phyloP scores from a whole-genome alignment of 202 grass and related monocot species.

The Tripidium arundinaceum region DNA sequence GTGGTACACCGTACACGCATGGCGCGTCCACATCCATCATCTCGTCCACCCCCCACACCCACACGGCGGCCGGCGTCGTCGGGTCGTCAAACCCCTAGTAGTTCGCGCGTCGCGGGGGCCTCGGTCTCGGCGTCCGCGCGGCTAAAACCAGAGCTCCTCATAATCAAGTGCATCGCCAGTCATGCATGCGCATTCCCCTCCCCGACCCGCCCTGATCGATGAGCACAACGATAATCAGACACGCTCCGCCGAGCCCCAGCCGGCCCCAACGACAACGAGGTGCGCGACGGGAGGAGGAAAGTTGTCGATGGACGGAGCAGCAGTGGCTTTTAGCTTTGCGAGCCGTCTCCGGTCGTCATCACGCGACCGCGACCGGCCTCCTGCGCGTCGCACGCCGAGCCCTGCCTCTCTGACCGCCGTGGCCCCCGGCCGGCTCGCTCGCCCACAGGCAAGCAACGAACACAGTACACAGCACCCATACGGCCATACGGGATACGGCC shows the following conservation, averaged over 20 bases:
- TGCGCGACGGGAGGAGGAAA: too few species aligned
- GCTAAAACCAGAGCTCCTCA: too few species aligned
- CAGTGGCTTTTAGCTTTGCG: too few species aligned
- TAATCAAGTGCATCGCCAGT: too few species aligned
- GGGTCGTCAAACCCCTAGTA: too few species aligned
- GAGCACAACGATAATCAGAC: background rate
- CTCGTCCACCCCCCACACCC: background rate
- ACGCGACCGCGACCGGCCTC: too few species aligned
- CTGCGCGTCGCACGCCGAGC: background rate
- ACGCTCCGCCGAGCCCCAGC: background rate
- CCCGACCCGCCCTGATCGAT: background rate
- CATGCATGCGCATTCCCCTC: background rate
- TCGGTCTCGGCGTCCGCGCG: background rate
- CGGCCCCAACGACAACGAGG: too few species aligned
- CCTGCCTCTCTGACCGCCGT: background rate
- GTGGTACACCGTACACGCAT: slow-evolving; percentile 28
- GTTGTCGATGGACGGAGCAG: too few species aligned
- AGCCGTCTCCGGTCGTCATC: background rate
- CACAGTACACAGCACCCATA: too few species aligned
- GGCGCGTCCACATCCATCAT: slow-evolving; percentile 1
- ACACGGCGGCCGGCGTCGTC: background rate
- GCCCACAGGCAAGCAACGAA: too few species aligned
- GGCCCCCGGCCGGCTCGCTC: too few species aligned
- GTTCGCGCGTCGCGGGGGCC: too few species aligned
- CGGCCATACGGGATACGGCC: background rate